phyloP scores from a whole-genome alignment of 176 grass and related monocot species.

The Phoenix roebelenii region DNA sequence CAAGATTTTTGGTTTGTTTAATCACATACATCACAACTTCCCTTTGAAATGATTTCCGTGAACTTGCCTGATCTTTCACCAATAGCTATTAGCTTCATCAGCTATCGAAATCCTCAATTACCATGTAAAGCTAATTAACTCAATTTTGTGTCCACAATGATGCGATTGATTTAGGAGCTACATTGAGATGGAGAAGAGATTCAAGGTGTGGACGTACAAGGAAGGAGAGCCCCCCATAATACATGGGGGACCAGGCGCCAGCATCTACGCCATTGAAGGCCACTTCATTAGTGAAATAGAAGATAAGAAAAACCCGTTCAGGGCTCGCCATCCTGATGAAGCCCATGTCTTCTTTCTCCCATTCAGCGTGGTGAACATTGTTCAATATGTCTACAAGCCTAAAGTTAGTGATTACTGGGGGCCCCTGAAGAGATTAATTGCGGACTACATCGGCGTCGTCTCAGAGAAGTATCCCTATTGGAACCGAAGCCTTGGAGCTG shows the following conservation, averaged over 20 bases:
- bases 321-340: constrained; percentile 30
- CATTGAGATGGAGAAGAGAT: constrained; percentile 76
- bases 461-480: constrained; percentile 54
- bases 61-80: too few relatives aligned
- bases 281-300: constrained; percentile 86
- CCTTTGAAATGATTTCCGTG: too few relatives aligned
- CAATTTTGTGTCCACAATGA: neutral
- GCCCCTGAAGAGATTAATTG: constrained; percentile 36
- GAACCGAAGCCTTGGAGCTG: constrained; percentile 64
- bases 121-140: neutral
- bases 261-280: constrained; percentile 88
- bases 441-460: constrained; percentile 63
- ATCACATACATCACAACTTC: too few relatives aligned
- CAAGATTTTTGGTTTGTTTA: too few relatives aligned
- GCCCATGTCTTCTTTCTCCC: constrained; percentile 81
- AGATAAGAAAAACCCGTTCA: constrained; percentile 47
- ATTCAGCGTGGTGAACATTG: constrained; percentile 61
- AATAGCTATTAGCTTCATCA: too few relatives aligned
- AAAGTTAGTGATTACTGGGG: constrained; percentile 21
- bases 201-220: constrained; percentile 73
- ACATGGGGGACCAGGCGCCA: constrained; percentile 39
- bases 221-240: constrained; percentile 72
- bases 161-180: constrained; percentile 55
- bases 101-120: neutral
- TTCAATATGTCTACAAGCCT: constrained; percentile 47